Base-by-base conservation (phyloP, 768 basidiomycete genomes). In the Dentipellis fragilis region DNA sequence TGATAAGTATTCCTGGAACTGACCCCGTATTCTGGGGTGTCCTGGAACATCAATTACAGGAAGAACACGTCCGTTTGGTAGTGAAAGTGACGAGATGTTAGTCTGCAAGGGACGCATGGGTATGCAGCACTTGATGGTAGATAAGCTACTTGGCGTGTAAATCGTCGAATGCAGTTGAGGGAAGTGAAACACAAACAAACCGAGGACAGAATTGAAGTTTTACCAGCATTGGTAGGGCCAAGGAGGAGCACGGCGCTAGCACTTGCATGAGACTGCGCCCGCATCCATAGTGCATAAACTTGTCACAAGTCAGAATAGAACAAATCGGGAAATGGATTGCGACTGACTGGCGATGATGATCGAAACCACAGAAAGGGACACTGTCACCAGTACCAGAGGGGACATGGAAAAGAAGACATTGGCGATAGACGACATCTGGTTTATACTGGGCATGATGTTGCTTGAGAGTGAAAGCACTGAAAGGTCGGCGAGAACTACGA, bases 41-140 rank as follows among this genome's bases (percentile, higher is more conserved):
- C 90, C 90, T 8, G 90, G 90, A 42, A 93, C 70, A 67, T 93
- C 90, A 16, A 90, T 72, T 11, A 87, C 68, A 40, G 73, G 78
- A 47, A 86, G 65, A 12, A 68, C 64, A 61, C 76, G 79, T 45
- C 71, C 73, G 6, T 69, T 65, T 2, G 76, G 65, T n/a, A 84
- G 61, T 5, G 68, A 57, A 36, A 84, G 66, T 4, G 74, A 60
- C 4, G 80, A 77, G 0, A 75, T 69, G 66, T 89, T 93, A 4
- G 77, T 75, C 66, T 93, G 90, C 65, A n/a, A 93, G 72, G 0
- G 90, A 92, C 3, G 87, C 81, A 61, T 88, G 84, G 2, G 87
- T 87, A 45, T 80, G 80, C 10, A 86, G 66, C 1, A 80, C 75
- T 65, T 81, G 78, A 29, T 75, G 73, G 65, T 83, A 89, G 19